Conservation (phyloP, 306 rosid species). For the Dalbergia cochinchinensis region DNA sequence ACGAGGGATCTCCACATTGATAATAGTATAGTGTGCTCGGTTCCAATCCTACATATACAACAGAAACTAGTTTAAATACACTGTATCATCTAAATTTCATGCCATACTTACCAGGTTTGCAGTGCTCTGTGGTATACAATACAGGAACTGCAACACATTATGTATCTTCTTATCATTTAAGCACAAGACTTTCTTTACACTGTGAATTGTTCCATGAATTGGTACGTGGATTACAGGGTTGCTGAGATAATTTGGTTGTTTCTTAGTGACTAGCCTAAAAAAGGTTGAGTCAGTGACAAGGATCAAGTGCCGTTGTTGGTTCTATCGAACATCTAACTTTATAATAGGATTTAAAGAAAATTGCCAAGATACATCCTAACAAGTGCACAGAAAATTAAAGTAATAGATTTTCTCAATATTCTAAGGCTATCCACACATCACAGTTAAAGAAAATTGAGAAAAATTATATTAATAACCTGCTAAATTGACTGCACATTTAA, state of each 20-base stretch:
- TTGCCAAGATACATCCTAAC: background rate
- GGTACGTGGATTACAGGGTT: background rate
- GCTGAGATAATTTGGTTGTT: background rate
- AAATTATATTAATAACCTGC: background rate
- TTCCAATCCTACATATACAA: slow-evolving; percentile 62
- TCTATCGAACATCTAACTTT: slow-evolving; percentile 3
- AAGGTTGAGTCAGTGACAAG: background rate
- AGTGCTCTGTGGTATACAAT: background rate
- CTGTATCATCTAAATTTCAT: slow-evolving; percentile 14
- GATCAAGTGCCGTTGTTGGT: background rate
- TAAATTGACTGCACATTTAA: background rate
- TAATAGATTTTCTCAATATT: background rate
- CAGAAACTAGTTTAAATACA: slow-evolving; percentile 33
- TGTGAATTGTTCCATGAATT: background rate
- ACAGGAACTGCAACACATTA: background rate
- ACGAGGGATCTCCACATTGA: slow-evolving; percentile 80
- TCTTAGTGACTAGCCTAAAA: background rate
- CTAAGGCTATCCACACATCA: background rate
- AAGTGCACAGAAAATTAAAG: background rate
- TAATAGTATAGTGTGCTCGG: slow-evolving; percentile 70
- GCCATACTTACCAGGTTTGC: background rate
- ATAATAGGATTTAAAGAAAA: slow-evolving; percentile 1
- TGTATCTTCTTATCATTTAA: background rate
- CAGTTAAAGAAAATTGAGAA: slow-evolving; percentile 26
- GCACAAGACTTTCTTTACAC: background rate